Base-by-base conservation (phyloP, 1,284 basidiomycete genomes). In the Moniliella sp. region DNA sequence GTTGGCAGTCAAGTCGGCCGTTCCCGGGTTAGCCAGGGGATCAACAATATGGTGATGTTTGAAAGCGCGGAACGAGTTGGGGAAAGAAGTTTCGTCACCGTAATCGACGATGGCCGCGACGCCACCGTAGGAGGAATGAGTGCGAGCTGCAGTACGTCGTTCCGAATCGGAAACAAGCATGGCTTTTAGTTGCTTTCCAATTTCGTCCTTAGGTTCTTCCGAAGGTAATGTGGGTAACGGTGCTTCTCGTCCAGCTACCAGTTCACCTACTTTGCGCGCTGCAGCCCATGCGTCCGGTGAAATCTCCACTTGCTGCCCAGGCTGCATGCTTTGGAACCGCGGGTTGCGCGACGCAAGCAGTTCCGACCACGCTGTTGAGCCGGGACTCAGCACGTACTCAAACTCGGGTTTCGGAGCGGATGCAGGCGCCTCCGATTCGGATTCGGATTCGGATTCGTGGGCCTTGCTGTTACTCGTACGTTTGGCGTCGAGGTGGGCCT, bases 1-100 rank as follows among this genome's bases (percentile, higher is more conserved):
- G 52, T 97, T 93, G 18, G 78, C 76, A 0, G 91, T 97, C 30
- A 97, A 63, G 61, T 97, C 91, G 28, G 78, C 78, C 29, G 77
- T 68, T 8, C 91, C 88, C 0, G 88, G 86, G 7, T 69, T n/a
- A 34, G 76, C 67, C 50, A 97, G 86, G 0, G 81, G 69, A 52
- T 86, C 78, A 0, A 82, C 78, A 13, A 84, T 72, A 41, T 76
- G 68, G 60, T 97, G 91, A 16, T 74, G 66, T 47, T 75, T 75
- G 68, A 99, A 94, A 0, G 78, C 88, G n/a, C n/a, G n/a, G n/a
- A n/a, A n/a, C n/a, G n/a, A n/a, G n/a, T n/a, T n/a, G n/a, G n/a
- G n/a, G 51, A 73, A 79, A 2, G 68, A 69, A 30, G 71, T 66
- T 33, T 75, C 72, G 16, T 67, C 74, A 3, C 91, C 91, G 53